These are phyloP conservation scores for Colletotrichum tropicale DNA, from an alignment of 2,329 filamentous ascomycete species.

Conservation along the genomic window DNA sequence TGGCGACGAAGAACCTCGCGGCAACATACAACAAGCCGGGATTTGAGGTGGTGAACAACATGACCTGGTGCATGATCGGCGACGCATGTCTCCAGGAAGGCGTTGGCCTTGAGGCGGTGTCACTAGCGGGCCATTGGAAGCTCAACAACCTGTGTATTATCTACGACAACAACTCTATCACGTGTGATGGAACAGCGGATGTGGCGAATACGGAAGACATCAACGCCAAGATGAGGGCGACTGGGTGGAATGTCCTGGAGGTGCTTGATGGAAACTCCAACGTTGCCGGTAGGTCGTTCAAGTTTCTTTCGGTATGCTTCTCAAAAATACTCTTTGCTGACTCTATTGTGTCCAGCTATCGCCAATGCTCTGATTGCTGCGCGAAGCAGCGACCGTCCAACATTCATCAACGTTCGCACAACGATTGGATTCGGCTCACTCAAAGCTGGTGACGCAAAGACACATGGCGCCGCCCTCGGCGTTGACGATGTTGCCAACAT, in stretches of 20 bases:
- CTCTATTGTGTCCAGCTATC: slow-evolving; percentile 27
- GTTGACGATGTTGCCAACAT: slow-evolving; percentile 51
- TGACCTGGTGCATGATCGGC: slow-evolving; percentile 61
- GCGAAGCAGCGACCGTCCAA: slow-evolving; percentile 51
- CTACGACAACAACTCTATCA: slow-evolving; percentile 67
- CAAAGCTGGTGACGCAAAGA: slow-evolving; percentile 53
- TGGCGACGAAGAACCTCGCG: slow-evolving; percentile 60
- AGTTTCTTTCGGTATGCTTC: not conserved
- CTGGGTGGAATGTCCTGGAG: slow-evolving; percentile 60
- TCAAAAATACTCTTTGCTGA: not conserved
- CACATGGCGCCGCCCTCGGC: slow-evolving; percentile 64
- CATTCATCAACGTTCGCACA: slow-evolving; percentile 64
- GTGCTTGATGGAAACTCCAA: slow-evolving; percentile 57
- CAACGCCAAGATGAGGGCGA: slow-evolving; percentile 62
- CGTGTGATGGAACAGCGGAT: slow-evolving; percentile 62
- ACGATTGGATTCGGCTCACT: slow-evolving; percentile 57
- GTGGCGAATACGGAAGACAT: slow-evolving; percentile 59
- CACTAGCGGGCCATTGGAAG: slow-evolving; percentile 58
- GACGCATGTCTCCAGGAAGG: slow-evolving; percentile 65
- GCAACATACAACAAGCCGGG: slow-evolving; percentile 57
- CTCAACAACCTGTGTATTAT: slow-evolving; percentile 62
- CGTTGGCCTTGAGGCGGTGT: slow-evolving; percentile 60
- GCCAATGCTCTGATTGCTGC: slow-evolving; percentile 51
- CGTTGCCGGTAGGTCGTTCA: slow-evolving; percentile 31
- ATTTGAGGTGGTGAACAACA: slow-evolving; percentile 52